phyloP scores from a whole-genome alignment of 768 basidiomycete genomes.

The Brasilioporus rufonigricans region DNA sequence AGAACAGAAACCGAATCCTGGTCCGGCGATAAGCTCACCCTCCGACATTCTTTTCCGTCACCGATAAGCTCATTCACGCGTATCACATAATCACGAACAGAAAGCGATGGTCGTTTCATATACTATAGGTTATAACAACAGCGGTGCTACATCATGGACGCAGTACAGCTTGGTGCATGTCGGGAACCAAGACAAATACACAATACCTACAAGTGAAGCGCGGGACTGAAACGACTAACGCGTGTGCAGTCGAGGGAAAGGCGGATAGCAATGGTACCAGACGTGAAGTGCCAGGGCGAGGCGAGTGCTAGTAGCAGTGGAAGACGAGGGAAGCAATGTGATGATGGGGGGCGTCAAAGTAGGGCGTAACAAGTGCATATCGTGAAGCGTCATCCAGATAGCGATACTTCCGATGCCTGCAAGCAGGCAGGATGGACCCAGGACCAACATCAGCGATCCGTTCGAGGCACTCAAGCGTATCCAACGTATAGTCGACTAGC shows the following conservation, averaged over 20 bases:
- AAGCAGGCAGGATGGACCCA: slow-evolving; percentile 23
- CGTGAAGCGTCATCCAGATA: slow-evolving; percentile 16
- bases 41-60: background rate
- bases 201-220: slow-evolving; percentile 31
- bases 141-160: slow-evolving; percentile 32
- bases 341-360: slow-evolving; percentile 16
- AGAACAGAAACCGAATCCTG: background rate
- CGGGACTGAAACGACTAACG: slow-evolving; percentile 25
- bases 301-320: slow-evolving; percentile 18
- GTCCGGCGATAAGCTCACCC: background rate
- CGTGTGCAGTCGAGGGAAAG: slow-evolving; percentile 24
- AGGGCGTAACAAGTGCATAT: slow-evolving; percentile 27
- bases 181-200: slow-evolving; percentile 26
- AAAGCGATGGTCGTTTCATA: slow-evolving; percentile 24
- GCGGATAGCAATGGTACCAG: slow-evolving; percentile 21
- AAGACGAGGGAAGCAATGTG: background rate
- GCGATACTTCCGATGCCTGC: slow-evolving; percentile 22
- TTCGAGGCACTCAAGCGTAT: slow-evolving; percentile 25
- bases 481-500: slow-evolving; percentile 37
- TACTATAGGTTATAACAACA: slow-evolving; percentile 25
- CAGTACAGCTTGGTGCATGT: slow-evolving; percentile 32
- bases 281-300: slow-evolving; percentile 17
- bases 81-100: background rate
- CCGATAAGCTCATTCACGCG: slow-evolving; percentile 9
- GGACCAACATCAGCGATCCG: slow-evolving; percentile 8